Evolutionary conservation across 2,329 filamentous ascomycete species (phyloP).

Genomic region (Penicillium sp.): DNA sequence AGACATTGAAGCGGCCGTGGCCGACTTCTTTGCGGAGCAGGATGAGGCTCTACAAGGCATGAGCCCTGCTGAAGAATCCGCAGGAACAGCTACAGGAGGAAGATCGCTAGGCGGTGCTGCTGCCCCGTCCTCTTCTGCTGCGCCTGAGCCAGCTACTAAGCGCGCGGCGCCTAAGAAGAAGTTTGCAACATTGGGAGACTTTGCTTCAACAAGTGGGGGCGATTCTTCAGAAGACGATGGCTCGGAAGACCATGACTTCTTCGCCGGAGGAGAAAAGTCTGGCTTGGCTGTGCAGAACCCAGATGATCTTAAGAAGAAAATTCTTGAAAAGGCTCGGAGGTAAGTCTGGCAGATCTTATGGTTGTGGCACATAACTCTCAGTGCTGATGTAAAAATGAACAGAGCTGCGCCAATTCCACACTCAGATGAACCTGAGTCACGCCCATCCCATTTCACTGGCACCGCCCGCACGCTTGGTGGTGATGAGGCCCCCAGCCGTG

Average conservation of each 20-base stretch:
- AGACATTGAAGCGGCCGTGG: constrained; percentile 64
- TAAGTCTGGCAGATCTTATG: constrained; percentile 11
- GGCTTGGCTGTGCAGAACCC: constrained; percentile 68
- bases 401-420: constrained; percentile 31
- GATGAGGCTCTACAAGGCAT: constrained; percentile 39
- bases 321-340: constrained; percentile 49
- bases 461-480: constrained; percentile 66
- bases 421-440: constrained; percentile 46
- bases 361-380: not conserved
- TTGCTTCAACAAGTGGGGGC: constrained; percentile 38
- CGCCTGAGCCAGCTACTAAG: constrained; percentile 32
- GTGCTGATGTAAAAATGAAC: constrained; percentile 3
- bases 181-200: constrained; percentile 51
- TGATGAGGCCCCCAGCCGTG: constrained; percentile 61
- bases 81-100: constrained; percentile 26
- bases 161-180: constrained; percentile 41
- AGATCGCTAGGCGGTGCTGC: constrained; percentile 35
- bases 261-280: constrained; percentile 67
- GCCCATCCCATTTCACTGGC: constrained; percentile 56
- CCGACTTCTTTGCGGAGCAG: constrained; percentile 60
- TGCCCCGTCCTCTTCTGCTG: constrained; percentile 29
- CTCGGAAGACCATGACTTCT: constrained; percentile 58
- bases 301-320: constrained; percentile 54
- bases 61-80: constrained; percentile 25
- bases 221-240: constrained; percentile 54